phyloP scores from a whole-genome alignment of 371 early-diverging fungal species.

The Lichtheimia ramosa region DNA sequence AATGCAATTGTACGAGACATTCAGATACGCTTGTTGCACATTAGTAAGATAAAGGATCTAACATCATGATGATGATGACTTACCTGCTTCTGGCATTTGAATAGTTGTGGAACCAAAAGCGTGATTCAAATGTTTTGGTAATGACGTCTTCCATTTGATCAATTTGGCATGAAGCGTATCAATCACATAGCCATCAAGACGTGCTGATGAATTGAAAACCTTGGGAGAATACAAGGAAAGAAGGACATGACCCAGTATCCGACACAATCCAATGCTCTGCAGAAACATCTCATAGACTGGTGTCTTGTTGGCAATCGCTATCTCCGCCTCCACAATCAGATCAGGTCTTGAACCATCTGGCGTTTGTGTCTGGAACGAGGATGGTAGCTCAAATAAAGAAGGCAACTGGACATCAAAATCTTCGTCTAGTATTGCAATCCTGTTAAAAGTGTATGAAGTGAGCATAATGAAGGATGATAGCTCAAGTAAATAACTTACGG shows the following conservation, averaged over 20 bases:
- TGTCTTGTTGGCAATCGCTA: neutral
- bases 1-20: conserved; percentile 13
- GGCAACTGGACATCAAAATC: conserved; percentile 46
- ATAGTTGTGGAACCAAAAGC: too few relatives aligned
- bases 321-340: neutral
- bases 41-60: neutral
- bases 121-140: conserved; percentile 15
- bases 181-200: too few relatives aligned
- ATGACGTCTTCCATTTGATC: conserved; percentile 12
- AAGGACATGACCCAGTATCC: conserved; percentile 35
- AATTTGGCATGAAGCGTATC: too few relatives aligned
- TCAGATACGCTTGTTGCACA: conserved; percentile 2
- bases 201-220: neutral
- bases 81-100: too few relatives aligned
- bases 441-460: neutral
- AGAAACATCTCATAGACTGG: neutral
- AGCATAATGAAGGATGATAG: too few relatives aligned
- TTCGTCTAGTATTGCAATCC: conserved; percentile 19
- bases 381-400: conserved; percentile 29
- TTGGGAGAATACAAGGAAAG: conserved; percentile 28
- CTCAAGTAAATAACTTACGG: conserved; percentile 1
- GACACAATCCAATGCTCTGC: conserved; percentile 1
- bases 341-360: neutral
- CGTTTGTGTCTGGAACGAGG: neutral
- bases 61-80: too few relatives aligned